Percentiles rank a stretch among this genome's conserved stretches.
Evolutionary conservation across 1,284 basidiomycete species (phyloP).

Genomic region (Agroathelia rolfsii): DNA sequence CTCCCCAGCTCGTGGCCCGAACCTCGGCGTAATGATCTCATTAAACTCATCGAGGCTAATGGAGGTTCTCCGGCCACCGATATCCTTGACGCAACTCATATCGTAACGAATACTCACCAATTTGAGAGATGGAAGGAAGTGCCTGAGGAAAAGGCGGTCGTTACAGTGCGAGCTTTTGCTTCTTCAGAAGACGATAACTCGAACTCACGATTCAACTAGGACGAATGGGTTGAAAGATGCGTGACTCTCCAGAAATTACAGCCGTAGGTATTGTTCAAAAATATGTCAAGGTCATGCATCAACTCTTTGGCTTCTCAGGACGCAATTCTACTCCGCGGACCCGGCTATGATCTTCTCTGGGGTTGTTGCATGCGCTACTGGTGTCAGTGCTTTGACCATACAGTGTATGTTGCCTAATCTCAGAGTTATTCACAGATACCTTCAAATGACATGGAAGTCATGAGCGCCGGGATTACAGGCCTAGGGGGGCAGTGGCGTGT

Average conservation of each 20-base stretch:
- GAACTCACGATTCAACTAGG: conserved; percentile 22
- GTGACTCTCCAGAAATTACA: conserved; percentile 48
- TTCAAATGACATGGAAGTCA: conserved; percentile 29
- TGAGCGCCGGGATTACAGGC: conserved; percentile 26
- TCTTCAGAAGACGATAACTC: neutral
- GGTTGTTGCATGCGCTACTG: conserved; percentile 25
- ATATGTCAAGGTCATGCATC: no score
- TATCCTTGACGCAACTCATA: no score
- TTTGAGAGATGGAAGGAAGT: conserved; percentile 44
- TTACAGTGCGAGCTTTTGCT: conserved; percentile 30
- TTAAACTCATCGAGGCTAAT: no score
- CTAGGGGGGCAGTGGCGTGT: conserved; percentile 31
- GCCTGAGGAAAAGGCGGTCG: conserved; percentile 22
- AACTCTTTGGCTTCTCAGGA: no score
- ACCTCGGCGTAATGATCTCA: no score
- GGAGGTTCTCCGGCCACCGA: no score
- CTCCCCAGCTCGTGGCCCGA: no score
- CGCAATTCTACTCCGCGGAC: conserved; percentile 31
- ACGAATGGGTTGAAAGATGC: conserved; percentile 63
- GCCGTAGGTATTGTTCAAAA: conserved; percentile 39
- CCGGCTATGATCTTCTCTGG: conserved; percentile 32
- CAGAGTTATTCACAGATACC: conserved; percentile 13
- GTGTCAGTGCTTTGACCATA: conserved; percentile 17
- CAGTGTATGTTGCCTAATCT: neutral
- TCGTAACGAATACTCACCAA: conserved; percentile 38